Evolutionary conservation across 2,329 filamentous ascomycete genomes (phyloP), one percentile per base, ranked within the genome.

Genomic region (Cladorrhinum sp.): DNA sequence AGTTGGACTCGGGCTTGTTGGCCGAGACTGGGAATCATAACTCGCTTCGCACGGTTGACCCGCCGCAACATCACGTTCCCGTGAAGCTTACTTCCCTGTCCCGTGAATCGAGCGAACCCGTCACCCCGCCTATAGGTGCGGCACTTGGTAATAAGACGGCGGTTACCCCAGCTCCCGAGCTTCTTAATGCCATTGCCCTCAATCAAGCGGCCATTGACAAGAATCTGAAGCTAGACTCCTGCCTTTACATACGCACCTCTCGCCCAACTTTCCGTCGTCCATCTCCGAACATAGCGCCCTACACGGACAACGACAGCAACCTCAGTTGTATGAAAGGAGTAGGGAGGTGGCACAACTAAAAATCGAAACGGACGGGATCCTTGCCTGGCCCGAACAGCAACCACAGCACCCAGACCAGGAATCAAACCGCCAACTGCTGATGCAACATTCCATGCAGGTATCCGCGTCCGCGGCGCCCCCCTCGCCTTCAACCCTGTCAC

Each of bases 301-400:
- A 48, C 41, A 48, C 13, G 16, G 41, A n/a, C 41, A 24, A 24
- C 49, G 24, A 50, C 49, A 50, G 49, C 49, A 50, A 50, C 49
- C 13, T 50, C 13, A 12, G 13, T 10, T 25, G 1, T 12, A n/a
- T 20, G 18, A 10, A 8, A 56, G 32, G 27, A 53, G 25, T 13
- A 25, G 36, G 20, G 52, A 77, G 63, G 68, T 70, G 50, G 77
- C 77, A 58, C 78, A 75, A 58, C 73, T 77, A 57, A 76, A 81
- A 61, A 76, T 74, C 38, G 80, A 83, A 65, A 79, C 76, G 32
- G 75, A 81, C 65, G 77, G 79, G 61, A 76, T 79, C 50, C 71
- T 80, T 50, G 76, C 77, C 23, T 79, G 82, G 64, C 79, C 81
- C 68, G 80, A 79, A 70, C 78, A 76, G 66, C 76, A 77, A 57